A percentile compares a stretch with the other conserved stretches of the same genome.
These are phyloP conservation scores for Omphalotus guepiniiformis DNA, from an alignment of 768 basidiomycete genomes.

Conservation along the genomic window DNA sequence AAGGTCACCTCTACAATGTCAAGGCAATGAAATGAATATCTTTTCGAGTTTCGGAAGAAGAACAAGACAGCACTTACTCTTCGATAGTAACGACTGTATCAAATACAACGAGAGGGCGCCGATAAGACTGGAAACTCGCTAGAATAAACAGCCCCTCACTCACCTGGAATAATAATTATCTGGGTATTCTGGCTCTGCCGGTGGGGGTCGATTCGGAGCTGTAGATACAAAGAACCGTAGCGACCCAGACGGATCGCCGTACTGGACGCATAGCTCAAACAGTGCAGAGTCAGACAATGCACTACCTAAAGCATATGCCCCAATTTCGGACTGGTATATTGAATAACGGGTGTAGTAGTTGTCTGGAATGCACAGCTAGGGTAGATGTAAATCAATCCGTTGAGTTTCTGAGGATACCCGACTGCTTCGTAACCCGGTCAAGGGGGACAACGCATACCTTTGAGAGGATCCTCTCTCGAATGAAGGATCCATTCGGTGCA, in stretches of 20 bases:
- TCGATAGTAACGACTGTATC: slow-evolving; percentile 3
- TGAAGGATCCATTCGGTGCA: slow-evolving; percentile 37
- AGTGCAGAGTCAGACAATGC: slow-evolving; percentile 37
- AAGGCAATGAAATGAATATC: no score
- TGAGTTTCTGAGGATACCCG: background rate
- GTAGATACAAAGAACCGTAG: slow-evolving; percentile 51
- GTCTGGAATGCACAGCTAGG: slow-evolving; percentile 40
- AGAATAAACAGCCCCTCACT: background rate
- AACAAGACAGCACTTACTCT: background rate
- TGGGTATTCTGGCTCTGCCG: slow-evolving; percentile 12
- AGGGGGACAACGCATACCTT: slow-evolving; percentile 35
- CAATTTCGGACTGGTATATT: slow-evolving; percentile 47
- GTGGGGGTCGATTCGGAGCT: slow-evolving; percentile 37
- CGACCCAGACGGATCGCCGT: slow-evolving; percentile 42
- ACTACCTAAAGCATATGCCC: slow-evolving; percentile 36
- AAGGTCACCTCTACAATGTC: no score
- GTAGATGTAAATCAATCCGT: background rate
- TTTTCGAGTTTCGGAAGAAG: no score
- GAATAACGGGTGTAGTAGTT: slow-evolving; percentile 34
- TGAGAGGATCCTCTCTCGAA: slow-evolving; percentile 41
- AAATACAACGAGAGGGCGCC: background rate
- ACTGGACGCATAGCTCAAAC: slow-evolving; percentile 38
- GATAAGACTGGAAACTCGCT: background rate
- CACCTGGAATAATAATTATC: slow-evolving; percentile 3
- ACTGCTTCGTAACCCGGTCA: no score